Base-by-base conservation (phyloP, 768 basidiomycete genomes). In the Thelephora aurantiotincta region DNA sequence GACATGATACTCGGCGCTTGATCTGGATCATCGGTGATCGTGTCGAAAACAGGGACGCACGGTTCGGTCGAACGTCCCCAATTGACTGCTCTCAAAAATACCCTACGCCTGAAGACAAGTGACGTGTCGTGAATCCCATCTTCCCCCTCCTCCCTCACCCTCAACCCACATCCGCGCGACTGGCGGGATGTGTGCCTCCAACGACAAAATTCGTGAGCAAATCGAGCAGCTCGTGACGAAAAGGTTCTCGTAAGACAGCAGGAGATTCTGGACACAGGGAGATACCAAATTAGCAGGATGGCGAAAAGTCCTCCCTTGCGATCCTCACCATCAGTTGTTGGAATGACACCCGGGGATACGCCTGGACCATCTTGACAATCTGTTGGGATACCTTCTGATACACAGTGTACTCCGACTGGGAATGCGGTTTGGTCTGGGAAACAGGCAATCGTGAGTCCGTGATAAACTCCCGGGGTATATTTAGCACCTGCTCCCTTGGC, bases 141-240 rank as follows among this genome's bases (percentile, higher is more conserved):
- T 55, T 6, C 65, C 67, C 11, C 54, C 47, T 13, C 49, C 63
- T 54, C 60, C 55, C 36, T 56, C 59, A 51, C 55, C 51, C 38
- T 52, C 64, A 19, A 60, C 63, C 74, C 74, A 81, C 22, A 73
- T 55, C 38, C 82, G 71, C 26, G 75, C 78, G 2, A 85, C 80
- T 0, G 82, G 78, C 1, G 84, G 85, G 6, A 82, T 67, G 57
- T 86, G 81, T 0, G 78, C 79, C 53, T 87, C 82, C 2, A 68
- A 65, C 0, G 80, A 80, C 18, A 86, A 62, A 22, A 87, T 78
- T 14, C 83, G 75, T 43, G 72, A 65, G 55, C 85, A 89, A 26
- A 59, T 63, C 19, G 61, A 61, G 54, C 85, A 89, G 2, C 65
- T 71, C 30, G 75, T 71, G 44, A 76, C 64, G 53, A 87, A 87